Conservation (phyloP, 371 early-diverging fungal species). For the Mortierella sp. region DNA sequence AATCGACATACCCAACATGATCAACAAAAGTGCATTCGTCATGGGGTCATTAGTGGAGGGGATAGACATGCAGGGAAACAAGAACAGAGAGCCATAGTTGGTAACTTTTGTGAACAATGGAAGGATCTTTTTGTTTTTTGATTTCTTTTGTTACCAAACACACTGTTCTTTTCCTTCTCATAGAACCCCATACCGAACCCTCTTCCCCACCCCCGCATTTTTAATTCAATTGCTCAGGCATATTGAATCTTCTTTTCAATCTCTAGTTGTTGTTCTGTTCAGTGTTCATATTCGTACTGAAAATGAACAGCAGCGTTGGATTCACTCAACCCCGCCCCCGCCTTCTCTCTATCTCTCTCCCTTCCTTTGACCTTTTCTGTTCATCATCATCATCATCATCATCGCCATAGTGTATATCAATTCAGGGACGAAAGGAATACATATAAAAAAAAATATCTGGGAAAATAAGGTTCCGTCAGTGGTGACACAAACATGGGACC, state of each 20-base stretch:
- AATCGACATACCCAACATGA: background rate
- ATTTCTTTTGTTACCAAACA: background rate
- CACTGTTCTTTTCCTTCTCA: background rate
- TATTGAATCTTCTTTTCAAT: background rate
- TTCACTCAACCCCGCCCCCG: background rate
- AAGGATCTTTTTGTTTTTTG: background rate
- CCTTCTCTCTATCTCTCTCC: background rate
- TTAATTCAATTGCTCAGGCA: background rate
- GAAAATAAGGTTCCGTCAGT: conserved; percentile 33
- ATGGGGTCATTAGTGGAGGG: background rate
- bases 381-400: too few species aligned
- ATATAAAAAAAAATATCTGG: conserved; percentile 8
- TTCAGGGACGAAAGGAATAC: conserved; percentile 12
- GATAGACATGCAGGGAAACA: background rate
- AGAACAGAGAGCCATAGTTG: background rate
- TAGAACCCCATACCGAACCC: background rate
- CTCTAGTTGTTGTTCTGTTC: background rate
- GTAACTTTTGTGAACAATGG: background rate
- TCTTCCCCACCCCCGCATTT: conserved; percentile 2
- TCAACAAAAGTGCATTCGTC: background rate
- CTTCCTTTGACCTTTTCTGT: too few species aligned
- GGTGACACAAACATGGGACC: conserved; percentile 27
- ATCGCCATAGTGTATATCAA: background rate
- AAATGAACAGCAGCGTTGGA: background rate
- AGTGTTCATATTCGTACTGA: background rate